A percentile compares a stretch with the other conserved stretches of the same genome.
Evolutionary conservation across 1,284 basidiomycete genomes (phyloP).

Genomic region (Ustilago nuda): DNA sequence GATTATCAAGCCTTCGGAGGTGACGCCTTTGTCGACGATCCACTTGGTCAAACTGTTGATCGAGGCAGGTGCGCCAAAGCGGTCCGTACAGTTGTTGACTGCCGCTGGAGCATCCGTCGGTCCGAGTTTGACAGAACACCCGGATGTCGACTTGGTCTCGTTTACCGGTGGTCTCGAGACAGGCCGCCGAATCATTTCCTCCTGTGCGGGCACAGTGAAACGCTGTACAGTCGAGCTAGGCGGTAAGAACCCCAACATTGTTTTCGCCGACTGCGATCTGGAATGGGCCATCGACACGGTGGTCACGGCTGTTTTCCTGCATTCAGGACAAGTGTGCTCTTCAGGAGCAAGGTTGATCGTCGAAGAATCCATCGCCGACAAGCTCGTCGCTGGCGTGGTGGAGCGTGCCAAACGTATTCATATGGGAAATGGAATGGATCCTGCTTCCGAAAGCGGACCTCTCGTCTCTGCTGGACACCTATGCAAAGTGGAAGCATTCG

Average conservation of each 20-base stretch:
- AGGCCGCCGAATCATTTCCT: conserved; percentile 61
- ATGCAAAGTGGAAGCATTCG: conserved; percentile 61
- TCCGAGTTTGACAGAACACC: conserved; percentile 58
- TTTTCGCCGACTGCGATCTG: conserved; percentile 67
- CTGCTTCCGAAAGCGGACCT: conserved; percentile 62
- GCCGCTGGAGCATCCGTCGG: conserved; percentile 65
- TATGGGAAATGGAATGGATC: conserved; percentile 66
- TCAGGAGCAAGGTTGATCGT: conserved; percentile 67
- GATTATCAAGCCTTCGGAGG: conserved; percentile 69
- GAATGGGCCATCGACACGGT: conserved; percentile 67
- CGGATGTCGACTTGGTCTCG: conserved; percentile 66
- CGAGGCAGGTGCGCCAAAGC: conserved; percentile 64
- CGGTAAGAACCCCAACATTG: conserved; percentile 68
- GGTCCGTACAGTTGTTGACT: conserved; percentile 64
- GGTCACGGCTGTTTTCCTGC: conserved; percentile 66
- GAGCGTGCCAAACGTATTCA: conserved; percentile 63
- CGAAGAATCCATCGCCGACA: conserved; percentile 67
- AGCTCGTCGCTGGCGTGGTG: conserved; percentile 64
- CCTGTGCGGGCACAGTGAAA: conserved; percentile 64
- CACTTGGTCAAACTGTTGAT: conserved; percentile 63
- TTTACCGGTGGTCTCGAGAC: conserved; percentile 68
- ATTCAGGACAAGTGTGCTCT: conserved; percentile 69
- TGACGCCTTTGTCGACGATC: conserved; percentile 67
- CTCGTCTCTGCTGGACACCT: conserved; percentile 65
- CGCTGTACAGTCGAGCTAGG: conserved; percentile 68